Base-by-base conservation (phyloP, 164 flowering plant genomes). In the Annona cherimola region DNA sequence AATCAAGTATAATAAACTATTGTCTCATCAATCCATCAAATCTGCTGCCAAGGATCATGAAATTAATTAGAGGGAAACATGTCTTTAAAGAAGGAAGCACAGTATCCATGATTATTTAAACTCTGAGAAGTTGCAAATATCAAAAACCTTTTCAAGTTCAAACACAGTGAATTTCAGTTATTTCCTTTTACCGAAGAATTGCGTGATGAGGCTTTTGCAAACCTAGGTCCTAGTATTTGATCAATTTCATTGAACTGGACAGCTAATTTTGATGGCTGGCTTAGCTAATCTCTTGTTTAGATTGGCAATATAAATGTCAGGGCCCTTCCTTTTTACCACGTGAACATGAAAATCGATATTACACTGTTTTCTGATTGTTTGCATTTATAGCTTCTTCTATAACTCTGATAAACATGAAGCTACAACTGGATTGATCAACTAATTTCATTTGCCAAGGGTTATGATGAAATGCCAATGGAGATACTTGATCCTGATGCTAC, bases 401-500 rank as follows among this genome's bases (percentile, higher is more conserved):
- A 62, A 39, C 35, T 62, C 65, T 39, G 12, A 5, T 5, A 62
- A 62, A 39, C 41, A 62, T 62, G 41, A 5, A 40, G 8, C 11
- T 62, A 62, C 8, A 39, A 3, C 3, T 41, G 9, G 41, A 62
- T 41, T 20, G 39, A 62, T 20, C 42, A 66, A 19, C 6, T 54
- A 42, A 63, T 55, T 61, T 2, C 63, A n/a, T 75, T 18, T 67
- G 67, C 7, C 26, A 46, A 90, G 93, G 98, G 97, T 0, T 90
- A 94, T 76, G 97, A 94, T 87, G 98, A 90, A 83, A 89, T 94
- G 68, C 94, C 89, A 3, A 84, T 84, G 79, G 96, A 92, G 80
- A 90, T 94, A 2, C 76, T 88, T 1, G 97, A 94, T 73, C 6
- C 84, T 76, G 97, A 92, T 73, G 98, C 98, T 63, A 86, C 85